Conservation (phyloP, 1,284 basidiomycete species). For the Tilletia indica region DNA sequence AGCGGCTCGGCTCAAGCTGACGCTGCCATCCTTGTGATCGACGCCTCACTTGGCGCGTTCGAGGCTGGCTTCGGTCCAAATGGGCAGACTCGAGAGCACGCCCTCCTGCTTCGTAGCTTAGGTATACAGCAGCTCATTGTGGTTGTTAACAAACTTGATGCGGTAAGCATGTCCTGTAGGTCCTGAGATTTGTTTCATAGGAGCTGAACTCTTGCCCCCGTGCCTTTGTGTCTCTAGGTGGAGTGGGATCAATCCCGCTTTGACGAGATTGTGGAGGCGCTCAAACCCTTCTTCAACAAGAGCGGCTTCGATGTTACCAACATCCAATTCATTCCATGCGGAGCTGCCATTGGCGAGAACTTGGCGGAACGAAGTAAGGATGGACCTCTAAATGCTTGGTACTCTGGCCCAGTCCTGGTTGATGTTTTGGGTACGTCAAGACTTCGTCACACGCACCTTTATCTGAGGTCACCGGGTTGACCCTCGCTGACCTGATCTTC, state of each 20-base stretch:
- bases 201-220: neutral
- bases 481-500: conserved; percentile 6
- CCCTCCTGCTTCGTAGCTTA: conserved; percentile 84
- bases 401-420: conserved; percentile 78
- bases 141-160: conserved; percentile 90
- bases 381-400: conserved; percentile 69
- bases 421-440: conserved; percentile 65
- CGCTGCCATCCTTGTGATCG: conserved; percentile 90
- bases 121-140: conserved; percentile 92
- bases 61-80: conserved; percentile 91
- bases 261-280: conserved; percentile 72
- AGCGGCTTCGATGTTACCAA: conserved; percentile 80
- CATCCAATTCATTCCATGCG: conserved; percentile 82
- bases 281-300: conserved; percentile 79
- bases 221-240: neutral
- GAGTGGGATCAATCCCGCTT: conserved; percentile 77
- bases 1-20: conserved; percentile 96
- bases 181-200: neutral
- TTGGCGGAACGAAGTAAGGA: conserved; percentile 64
- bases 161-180: conserved; percentile 20
- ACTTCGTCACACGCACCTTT: neutral
- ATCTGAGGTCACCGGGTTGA: too few species aligned
- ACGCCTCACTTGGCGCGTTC: conserved; percentile 85
- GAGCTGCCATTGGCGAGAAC: conserved; percentile 86
- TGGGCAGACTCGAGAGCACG: conserved; percentile 95